Evolutionary conservation across 495 filamentous ascomycete genomes (phyloP), one percentile per base, ranked within the genome.

Genomic region (Penicillium waksmanii): DNA sequence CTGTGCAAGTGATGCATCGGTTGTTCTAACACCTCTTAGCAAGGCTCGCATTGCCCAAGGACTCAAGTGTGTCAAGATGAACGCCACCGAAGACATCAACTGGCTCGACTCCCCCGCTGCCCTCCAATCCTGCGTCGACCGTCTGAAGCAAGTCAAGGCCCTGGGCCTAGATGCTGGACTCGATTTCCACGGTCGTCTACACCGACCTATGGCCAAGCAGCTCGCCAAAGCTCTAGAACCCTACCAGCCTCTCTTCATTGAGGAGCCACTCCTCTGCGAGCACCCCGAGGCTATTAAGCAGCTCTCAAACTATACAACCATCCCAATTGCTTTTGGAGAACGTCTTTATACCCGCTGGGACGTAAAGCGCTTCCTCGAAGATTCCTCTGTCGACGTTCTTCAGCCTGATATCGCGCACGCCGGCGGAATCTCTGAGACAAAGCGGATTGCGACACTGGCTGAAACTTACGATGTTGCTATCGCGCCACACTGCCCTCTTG

Each of bases 151-250:
- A 7, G 90, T 94, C 38, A 92, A 90, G 68, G 80, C 82, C 0
- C 65, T 89, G 2, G 89, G 90, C 3, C 80, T 94, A 64, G 89
- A 92, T 60, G 89, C 79, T 3, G 90, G 83, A 3, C 74, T 94
- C 15, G 90, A 94, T 70, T 93, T 93, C 71, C 90, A 93, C 63
- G 90, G 90, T 19, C 84, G 90, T 44, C 72, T 93, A 8, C 90
- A 93, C 72, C 87, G 87, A 51, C 89, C 90, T 4, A 92, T 92
- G 90, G 89, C 89, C 7, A 91, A 91, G 66, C 90, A 92, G 58
- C 80, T 94, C n/a, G 86, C 87, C 17, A 86, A 84, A 65, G 82
- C 84, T 2, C 76, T 93, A 1, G 88, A 92, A 66, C 88, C 88
- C 0, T 78, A 92, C 56, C 75, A 78, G 12, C 90, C 90, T 9